Percentiles rank a stretch among this genome's conserved stretches.
These are phyloP conservation scores for Hyaloscypha variabilis DNA, from an alignment of 495 filamentous ascomycete species.

Conservation along the genomic window DNA sequence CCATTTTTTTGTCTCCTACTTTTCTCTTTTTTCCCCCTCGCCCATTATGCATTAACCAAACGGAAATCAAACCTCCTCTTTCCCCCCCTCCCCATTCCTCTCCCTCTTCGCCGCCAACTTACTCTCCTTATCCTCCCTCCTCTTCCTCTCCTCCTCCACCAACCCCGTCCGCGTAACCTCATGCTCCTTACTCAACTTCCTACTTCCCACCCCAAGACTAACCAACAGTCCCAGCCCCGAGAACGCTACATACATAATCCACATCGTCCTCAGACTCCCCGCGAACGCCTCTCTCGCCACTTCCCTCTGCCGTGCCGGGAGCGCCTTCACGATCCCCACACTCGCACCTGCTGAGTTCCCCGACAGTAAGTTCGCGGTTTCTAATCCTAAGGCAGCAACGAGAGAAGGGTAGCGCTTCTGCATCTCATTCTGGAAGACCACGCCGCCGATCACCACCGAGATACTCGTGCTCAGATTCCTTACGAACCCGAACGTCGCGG, in stretches of 20 bases:
- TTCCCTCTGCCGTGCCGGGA: conserved; percentile 47
- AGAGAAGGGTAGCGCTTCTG: conserved; percentile 43
- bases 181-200: conserved; percentile 27
- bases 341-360: conserved; percentile 60
- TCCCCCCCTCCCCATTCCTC: background rate
- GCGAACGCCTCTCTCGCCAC: conserved; percentile 51
- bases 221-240: conserved; percentile 31
- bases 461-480: conserved; percentile 66
- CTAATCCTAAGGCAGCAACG: conserved; percentile 41
- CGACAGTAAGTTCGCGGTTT: conserved; percentile 43
- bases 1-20: too few species aligned
- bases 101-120: conserved; percentile 6
- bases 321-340: conserved; percentile 53
- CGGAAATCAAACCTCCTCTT: background rate
- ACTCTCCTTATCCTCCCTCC: conserved; percentile 20
- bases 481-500: conserved; percentile 66
- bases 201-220: conserved; percentile 20
- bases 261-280: conserved; percentile 64
- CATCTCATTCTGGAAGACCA: conserved; percentile 67
- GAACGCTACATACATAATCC: conserved; percentile 52
- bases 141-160: conserved; percentile 24
- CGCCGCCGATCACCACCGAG: conserved; percentile 67
- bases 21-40: too few species aligned
- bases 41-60: too few species aligned
- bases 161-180: conserved; percentile 30